These are phyloP conservation scores for Cajanus cajan DNA, from an alignment of 306 rosid genomes.

Conservation along the genomic window DNA sequence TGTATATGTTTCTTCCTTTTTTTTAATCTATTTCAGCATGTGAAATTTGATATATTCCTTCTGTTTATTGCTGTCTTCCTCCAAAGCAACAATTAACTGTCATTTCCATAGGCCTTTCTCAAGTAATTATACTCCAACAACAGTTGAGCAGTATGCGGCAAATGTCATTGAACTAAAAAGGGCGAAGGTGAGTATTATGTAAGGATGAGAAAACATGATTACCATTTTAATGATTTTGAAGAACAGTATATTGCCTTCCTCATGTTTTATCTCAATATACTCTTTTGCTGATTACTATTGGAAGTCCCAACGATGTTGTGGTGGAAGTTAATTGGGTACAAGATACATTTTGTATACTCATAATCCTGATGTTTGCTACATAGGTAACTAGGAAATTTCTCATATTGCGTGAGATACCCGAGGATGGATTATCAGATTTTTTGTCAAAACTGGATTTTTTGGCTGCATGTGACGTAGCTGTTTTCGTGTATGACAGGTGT, in stretches of 20 bases:
- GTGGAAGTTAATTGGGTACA: not conserved
- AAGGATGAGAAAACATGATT: slow-evolving; percentile 28
- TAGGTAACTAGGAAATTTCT: slow-evolving; percentile 72
- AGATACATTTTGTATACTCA: slow-evolving; percentile 27
- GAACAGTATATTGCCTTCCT: not conserved
- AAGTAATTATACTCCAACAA: slow-evolving; percentile 45
- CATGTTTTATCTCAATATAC: slow-evolving; percentile 3
- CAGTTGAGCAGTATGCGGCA: slow-evolving; percentile 63
- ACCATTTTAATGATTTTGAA: slow-evolving; percentile 4
- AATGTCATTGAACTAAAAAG: slow-evolving; percentile 56
- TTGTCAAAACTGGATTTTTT: slow-evolving; percentile 64
- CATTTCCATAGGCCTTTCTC: slow-evolving; percentile 66
- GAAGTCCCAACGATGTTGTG: slow-evolving; percentile 11
- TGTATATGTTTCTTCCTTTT: slow-evolving; percentile 15
- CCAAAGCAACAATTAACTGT: slow-evolving; percentile 23
- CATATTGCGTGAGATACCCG: slow-evolving; percentile 82
- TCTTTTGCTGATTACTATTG: not conserved
- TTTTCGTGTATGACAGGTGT: slow-evolving; percentile 83
- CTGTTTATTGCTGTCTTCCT: slow-evolving; percentile 28
- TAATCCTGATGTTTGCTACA: slow-evolving; percentile 33
- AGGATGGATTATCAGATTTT: slow-evolving; percentile 49
- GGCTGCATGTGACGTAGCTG: slow-evolving; percentile 88
- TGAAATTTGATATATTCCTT: not conserved
- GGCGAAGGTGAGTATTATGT: slow-evolving; percentile 63
- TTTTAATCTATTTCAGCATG: not conserved